Evolutionary conservation across 1,139 yeast species (phyloP).

Genomic region (Suhomyces ambrosiae): DNA sequence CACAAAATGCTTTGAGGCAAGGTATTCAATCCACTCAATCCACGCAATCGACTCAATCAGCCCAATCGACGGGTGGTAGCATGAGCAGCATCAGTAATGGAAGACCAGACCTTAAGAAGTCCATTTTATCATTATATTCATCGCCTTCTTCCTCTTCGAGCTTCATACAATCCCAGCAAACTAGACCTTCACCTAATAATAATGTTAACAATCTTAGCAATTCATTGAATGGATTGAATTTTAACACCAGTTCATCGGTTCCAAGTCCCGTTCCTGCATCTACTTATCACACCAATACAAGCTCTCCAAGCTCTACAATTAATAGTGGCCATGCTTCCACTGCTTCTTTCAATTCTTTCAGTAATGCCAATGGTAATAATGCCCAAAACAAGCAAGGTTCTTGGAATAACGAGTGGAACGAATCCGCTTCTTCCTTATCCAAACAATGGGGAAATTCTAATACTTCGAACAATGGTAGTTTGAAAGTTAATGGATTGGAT

Average conservation of each 20-base stretch:
- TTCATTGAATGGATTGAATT: conserved; percentile 40
- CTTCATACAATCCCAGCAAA: conserved; percentile 30
- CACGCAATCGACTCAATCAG: conserved; percentile 40
- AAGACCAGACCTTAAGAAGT: conserved; percentile 76
- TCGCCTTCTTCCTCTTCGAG: conserved; percentile 55
- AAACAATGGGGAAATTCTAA: conserved; percentile 11
- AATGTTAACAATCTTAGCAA: conserved; percentile 28
- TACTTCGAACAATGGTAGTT: conserved; percentile 3
- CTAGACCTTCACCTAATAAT: conserved; percentile 9
- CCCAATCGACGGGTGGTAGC: conserved; percentile 43
- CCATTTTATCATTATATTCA: conserved; percentile 86
- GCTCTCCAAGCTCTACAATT: conserved; percentile 4
- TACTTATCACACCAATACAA: neutral
- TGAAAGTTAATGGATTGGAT: conserved; percentile 28
- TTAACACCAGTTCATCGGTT: conserved; percentile 17
- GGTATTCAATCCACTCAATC: conserved; percentile 19
- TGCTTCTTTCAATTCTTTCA: conserved; percentile 11
- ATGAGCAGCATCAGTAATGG: conserved; percentile 23
- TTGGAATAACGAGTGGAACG: conserved; percentile 47
- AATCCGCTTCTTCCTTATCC: conserved; percentile 19
- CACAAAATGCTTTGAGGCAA: conserved; percentile 1
- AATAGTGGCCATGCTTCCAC: conserved; percentile 9
- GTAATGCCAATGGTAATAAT: conserved; percentile 1
- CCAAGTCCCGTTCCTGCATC: conserved; percentile 5
- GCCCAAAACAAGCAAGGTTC: conserved; percentile 4